These are phyloP conservation scores for Fistulinella prunicolor DNA, from an alignment of 768 basidiomycete genomes.

Conservation along the genomic window DNA sequence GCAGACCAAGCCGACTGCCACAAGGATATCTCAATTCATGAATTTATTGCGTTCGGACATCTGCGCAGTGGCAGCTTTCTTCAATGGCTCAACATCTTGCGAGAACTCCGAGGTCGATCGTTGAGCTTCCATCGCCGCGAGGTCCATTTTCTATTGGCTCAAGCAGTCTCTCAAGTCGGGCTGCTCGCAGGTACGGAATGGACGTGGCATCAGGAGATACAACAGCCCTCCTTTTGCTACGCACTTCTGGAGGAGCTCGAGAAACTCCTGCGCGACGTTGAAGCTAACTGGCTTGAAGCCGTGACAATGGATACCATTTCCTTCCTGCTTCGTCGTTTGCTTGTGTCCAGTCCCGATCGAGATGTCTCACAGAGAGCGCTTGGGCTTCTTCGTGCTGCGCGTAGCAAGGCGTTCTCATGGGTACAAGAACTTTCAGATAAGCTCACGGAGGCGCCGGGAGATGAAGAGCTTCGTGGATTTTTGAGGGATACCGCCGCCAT, in stretches of 20 bases:
- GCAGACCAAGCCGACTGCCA: constrained; percentile 42
- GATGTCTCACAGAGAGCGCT: constrained; percentile 17
- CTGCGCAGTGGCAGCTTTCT: constrained; percentile 43
- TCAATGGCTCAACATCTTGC: constrained; percentile 51
- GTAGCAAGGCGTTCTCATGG: constrained; percentile 37
- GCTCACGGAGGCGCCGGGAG: constrained; percentile 11
- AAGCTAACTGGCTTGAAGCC: constrained; percentile 41
- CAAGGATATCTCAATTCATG: constrained; percentile 40
- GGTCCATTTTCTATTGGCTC: constrained; percentile 42
- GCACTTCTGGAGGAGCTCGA: constrained; percentile 37
- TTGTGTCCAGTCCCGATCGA: constrained; percentile 22
- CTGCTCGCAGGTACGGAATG: constrained; percentile 13
- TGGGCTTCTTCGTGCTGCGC: constrained; percentile 30
- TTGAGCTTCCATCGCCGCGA: constrained; percentile 40
- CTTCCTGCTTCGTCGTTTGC: constrained; percentile 35
- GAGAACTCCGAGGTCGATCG: constrained; percentile 40
- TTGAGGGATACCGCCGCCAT: constrained; percentile 37
- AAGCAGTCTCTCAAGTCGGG: constrained; percentile 45
- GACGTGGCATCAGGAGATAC: constrained; percentile 43
- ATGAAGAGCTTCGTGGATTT: constrained; percentile 19
- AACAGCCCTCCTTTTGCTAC: constrained; percentile 31
- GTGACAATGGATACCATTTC: constrained; percentile 33
- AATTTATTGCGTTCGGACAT: constrained; percentile 43
- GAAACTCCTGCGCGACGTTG: constrained; percentile 33
- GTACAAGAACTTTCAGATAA: constrained; percentile 31